Base-by-base conservation (phyloP, 2,329 filamentous ascomycete species). In the Cordyceps tenuipes region DNA sequence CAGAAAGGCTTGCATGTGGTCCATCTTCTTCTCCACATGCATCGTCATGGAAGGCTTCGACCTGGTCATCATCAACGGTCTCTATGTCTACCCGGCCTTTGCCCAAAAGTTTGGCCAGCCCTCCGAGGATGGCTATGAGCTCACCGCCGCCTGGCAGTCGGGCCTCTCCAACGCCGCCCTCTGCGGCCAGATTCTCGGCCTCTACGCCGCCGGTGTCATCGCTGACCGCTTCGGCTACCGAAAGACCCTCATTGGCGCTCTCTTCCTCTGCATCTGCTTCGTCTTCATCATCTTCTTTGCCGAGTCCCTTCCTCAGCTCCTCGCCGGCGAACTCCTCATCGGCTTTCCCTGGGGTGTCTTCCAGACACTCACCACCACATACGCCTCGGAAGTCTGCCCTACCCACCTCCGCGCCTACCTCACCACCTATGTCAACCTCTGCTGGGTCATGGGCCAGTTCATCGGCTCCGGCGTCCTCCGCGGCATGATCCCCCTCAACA, bases 111-210 rank as follows among this genome's bases (percentile, higher is more conserved):
- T 76, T 59, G 77, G 77, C 9, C 62, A 66, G 0, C 57, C 65
- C 7, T 62, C 68, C 0, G 66, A 77, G 31, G 76, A 73, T 1
- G 68, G 64, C 0, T 80, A 80, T 61, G 69, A 80, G 61, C 68
- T 83, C 52, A 75, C 76, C 0, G 76, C 77, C 1, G 69, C 75
- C 0, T 83, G 81, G 81, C 80, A 82, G 66, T 74, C 79, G 2
- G 79, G 75, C 7, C 69, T 83, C 3, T 74, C 72, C 47, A 81
- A 80, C 49, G 80, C 75, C 10, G 73, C 76, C 0, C 71, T 76
- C 5, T 73, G 74, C 2, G 81, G 81, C 12, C 73, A 78, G 59
- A 78, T 83, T 23, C 46, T 82, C 1, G 81, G 81, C 1, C 72
- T 82, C 3, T 74, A 81, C 57, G 34, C 78, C 56, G 79, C 76